Percentiles rank a stretch among this genome's conserved stretches.
Conservation (phyloP, 1,284 basidiomycete genomes). For the Irpex rosettiformis region DNA sequence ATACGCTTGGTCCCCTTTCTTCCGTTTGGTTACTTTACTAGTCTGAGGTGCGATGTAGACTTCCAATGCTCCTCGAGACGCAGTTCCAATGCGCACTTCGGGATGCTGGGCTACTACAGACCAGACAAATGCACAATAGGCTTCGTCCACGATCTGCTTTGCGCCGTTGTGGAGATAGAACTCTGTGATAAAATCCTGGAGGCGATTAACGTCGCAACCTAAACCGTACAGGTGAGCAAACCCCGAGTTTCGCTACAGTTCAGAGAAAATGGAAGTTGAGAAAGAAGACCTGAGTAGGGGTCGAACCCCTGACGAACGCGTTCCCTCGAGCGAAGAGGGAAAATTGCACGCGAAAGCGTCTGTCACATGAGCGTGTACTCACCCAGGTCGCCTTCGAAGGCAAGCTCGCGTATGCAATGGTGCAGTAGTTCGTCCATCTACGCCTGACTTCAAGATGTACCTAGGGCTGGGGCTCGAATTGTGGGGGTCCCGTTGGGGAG, state of each 20-base stretch:
- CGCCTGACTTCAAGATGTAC: neutral
- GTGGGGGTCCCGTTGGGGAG: too few species aligned
- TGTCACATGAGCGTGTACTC: conserved; percentile 28
- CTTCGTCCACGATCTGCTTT: conserved; percentile 65
- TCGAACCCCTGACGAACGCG: conserved; percentile 31
- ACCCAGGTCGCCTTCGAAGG: conserved; percentile 83
- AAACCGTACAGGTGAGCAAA: conserved; percentile 14
- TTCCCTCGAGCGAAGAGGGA: conserved; percentile 2
- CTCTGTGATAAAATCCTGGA: conserved; percentile 63
- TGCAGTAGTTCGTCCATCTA: conserved; percentile 77
- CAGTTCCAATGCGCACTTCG: conserved; percentile 64
- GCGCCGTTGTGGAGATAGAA: conserved; percentile 50
- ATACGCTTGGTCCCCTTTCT: conserved; percentile 45
- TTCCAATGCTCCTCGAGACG: conserved; percentile 55
- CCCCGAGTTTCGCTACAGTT: neutral
- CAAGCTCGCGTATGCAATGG: conserved; percentile 71
- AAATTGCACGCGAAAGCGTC: conserved; percentile 4
- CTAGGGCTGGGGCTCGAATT: neutral
- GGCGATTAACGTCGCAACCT: conserved; percentile 71
- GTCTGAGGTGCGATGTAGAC: conserved; percentile 74
- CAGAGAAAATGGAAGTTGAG: conserved; percentile 6
- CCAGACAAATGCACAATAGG: conserved; percentile 81
- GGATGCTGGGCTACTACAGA: conserved; percentile 70
- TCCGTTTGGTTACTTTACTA: conserved; percentile 55
- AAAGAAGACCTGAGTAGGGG: conserved; percentile 20